Evolutionary conservation across 257 asterid genomes (phyloP).

Genomic region (Solanum chiquidenum): DNA sequence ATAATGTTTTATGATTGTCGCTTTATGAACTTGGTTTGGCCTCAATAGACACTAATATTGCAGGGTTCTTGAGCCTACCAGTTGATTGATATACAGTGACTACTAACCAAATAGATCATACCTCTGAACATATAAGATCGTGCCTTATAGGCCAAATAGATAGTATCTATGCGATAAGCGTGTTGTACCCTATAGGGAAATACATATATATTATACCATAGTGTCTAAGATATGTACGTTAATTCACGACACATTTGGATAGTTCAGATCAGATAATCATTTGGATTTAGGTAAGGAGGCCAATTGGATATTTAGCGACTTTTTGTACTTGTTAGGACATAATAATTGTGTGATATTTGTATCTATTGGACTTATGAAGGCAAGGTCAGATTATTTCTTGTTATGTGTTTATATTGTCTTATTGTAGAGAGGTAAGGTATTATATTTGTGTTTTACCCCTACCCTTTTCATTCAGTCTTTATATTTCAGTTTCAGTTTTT

Average conservation of each 20-base stretch:
- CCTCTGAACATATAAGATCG: background rate
- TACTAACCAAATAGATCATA: background rate
- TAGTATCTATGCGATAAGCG: too few species aligned
- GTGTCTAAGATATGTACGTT: too few species aligned
- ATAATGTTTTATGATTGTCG: background rate
- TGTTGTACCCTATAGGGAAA: background rate
- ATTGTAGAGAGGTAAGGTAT: background rate
- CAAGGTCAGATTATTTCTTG: too few species aligned
- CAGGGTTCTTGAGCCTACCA: background rate
- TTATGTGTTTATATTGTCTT: background rate
- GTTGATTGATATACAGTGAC: too few species aligned
- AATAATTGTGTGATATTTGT: background rate
- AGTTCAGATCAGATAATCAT: background rate
- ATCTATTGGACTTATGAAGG: background rate
- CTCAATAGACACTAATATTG: background rate
- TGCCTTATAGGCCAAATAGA: background rate
- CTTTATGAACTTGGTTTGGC: background rate
- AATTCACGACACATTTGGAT: background rate
- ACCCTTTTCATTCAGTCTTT: background rate
- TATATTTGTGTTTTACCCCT: background rate
- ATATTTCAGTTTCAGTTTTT: background rate
- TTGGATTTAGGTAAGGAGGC: background rate
- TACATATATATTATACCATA: background rate
- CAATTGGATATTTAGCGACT: background rate
- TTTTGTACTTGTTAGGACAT: background rate